Base-by-base conservation (phyloP, 768 basidiomycete genomes). In the Tricholoma terreum region DNA sequence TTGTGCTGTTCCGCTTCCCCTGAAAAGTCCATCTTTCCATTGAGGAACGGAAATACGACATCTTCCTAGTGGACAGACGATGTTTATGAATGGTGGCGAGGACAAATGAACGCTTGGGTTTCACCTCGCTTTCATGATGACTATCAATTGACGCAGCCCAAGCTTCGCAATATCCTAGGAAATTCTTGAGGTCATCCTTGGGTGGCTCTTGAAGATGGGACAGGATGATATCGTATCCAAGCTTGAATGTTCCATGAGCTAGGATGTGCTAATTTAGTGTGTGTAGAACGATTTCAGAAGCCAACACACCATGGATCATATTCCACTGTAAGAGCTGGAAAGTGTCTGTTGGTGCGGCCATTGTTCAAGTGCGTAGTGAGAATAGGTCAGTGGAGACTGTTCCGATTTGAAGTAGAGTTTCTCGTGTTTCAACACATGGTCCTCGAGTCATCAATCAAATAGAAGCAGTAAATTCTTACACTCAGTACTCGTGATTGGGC, bases 131-230 rank as follows among this genome's bases (percentile, higher is more conserved):
- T 21, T 70, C 61, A 56, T 77, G 75, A 57, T 77, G 76, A 4
- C 64, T 61, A 17, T 65, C 69, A 22, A 78, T 70, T 11, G 69
- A 62, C 33, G 62, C 53, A 1, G 65, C 71, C 75, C 75, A 77
- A 4, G 74, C 72, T 52, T 71, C 65, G 55, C 73, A 73, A 49
- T 77, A 76, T 0, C 75, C 74, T 8, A 78, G 61, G 55, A 77
- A 77, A 61, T 77, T 77, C 31, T 58, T 50, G 19, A 77, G 65
- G 56, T 76, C 76, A 50, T 72, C 61, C 11, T 55, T 56, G 0
- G 75, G 75, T 1, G 73, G 73, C 15, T 71, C 58, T 21, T 70
- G 72, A 17, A 77, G 72, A 53, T 65, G 66, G 3, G 65, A 60
- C 21, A 74, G 27, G 50, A 78, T 76, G 42, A 42, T 71, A 35